These are phyloP conservation scores for Penicillium angulare DNA, from an alignment of 495 filamentous ascomycete genomes.

Conservation along the genomic window DNA sequence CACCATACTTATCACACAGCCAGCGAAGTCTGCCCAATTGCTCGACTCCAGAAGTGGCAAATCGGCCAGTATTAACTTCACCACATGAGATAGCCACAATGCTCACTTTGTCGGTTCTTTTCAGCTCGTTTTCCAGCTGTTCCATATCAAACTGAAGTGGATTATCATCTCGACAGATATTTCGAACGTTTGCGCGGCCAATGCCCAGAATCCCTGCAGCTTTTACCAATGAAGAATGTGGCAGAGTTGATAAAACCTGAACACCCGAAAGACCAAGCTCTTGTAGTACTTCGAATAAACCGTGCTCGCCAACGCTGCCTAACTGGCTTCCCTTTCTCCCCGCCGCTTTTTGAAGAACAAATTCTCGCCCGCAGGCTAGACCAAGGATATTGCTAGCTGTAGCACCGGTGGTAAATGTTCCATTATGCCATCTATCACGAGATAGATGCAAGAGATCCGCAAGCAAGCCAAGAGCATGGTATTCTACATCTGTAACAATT, in stretches of 20 bases:
- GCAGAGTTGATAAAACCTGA: conserved; percentile 74
- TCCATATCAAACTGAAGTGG: conserved; percentile 69
- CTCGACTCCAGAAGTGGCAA: conserved; percentile 58
- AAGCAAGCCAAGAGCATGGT: conserved; percentile 65
- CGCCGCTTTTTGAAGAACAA: conserved; percentile 49
- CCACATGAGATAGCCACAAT: conserved; percentile 80
- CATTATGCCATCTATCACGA: conserved; percentile 46
- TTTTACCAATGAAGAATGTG: conserved; percentile 80
- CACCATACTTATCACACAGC: conserved; percentile 69
- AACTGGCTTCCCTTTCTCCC: conserved; percentile 31
- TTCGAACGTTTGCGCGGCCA: conserved; percentile 65
- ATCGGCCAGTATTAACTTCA: conserved; percentile 89
- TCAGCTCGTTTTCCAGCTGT: conserved; percentile 52
- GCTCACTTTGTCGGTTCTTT: conserved; percentile 51
- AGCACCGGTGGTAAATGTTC: conserved; percentile 85
- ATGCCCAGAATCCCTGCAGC: conserved; percentile 79
- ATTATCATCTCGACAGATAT: conserved; percentile 51
- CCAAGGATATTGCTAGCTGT: conserved; percentile 85
- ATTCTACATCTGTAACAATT: conserved; percentile 72
- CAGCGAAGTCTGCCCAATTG: conserved; percentile 64
- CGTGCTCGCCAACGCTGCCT: conserved; percentile 62
- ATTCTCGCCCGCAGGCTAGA: conserved; percentile 73
- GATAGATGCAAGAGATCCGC: conserved; percentile 63
- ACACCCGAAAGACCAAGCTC: conserved; percentile 62
- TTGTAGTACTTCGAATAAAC: conserved; percentile 64